phyloP scores from a whole-genome alignment of 2,329 filamentous ascomycete species.

The Colletotrichum lini region DNA sequence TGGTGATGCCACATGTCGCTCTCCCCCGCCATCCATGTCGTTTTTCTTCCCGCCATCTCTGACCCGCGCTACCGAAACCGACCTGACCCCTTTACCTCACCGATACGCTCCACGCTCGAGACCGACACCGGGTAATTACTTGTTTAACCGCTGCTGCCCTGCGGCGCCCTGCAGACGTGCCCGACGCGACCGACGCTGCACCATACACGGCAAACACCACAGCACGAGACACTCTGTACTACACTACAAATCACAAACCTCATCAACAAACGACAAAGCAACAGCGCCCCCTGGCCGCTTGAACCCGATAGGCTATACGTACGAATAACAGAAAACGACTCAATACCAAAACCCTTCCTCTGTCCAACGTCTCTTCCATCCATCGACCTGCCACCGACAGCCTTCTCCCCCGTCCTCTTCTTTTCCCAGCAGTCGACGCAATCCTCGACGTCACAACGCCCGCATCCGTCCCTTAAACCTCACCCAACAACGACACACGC shows the following conservation, averaged over 20 bases:
- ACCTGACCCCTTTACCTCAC: too few relatives aligned
- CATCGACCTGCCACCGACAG: slow-evolving; percentile 5
- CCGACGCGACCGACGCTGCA: slow-evolving; percentile 34
- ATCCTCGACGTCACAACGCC: slow-evolving; percentile 5
- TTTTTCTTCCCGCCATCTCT: slow-evolving; percentile 8
- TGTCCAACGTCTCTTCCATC: too few relatives aligned
- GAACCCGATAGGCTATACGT: too few relatives aligned
- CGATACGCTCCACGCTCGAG: neutral
- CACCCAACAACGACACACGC: neutral
- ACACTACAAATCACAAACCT: slow-evolving; percentile 29
- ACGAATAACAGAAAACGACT: neutral
- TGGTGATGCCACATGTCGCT: slow-evolving; percentile 41
- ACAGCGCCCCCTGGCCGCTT: neutral
- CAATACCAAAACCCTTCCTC: neutral
- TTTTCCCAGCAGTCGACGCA: neutral
- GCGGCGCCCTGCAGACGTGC: slow-evolving; percentile 18
- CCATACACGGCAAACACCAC: slow-evolving; percentile 8
- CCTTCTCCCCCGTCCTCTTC: neutral
- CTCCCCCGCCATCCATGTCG: slow-evolving; percentile 31
- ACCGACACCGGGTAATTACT: slow-evolving; percentile 6
- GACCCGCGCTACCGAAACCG: neutral
- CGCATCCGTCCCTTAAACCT: neutral
- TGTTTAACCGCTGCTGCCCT: slow-evolving; percentile 9
- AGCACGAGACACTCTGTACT: slow-evolving; percentile 3
- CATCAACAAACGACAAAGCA: slow-evolving; percentile 22